Base-by-base conservation (phyloP, 2,329 filamentous ascomycete genomes). In the Thelonectria discophora region DNA sequence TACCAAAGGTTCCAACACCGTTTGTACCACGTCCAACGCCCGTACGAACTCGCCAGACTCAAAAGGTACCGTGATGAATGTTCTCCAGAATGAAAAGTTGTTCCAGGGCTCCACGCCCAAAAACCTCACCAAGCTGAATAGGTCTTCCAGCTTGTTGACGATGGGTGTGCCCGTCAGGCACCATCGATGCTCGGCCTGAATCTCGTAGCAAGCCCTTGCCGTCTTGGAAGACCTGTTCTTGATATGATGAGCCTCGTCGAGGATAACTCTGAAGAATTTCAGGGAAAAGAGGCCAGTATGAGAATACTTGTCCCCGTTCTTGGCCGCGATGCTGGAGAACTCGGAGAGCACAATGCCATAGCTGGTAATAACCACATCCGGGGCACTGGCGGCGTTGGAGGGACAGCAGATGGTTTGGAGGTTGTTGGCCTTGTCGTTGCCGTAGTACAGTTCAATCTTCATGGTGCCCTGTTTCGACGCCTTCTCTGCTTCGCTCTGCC, bases 61-160 rank as follows among this genome's bases (percentile, higher is more conserved):
- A 66, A 99, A 99, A 0, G 95, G 95, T 1, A 97, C 90, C 0
- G 95, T 99, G 73, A 99, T 98, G 75, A 99, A 99, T 0, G 95
- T 98, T 74, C 94, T 94, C 95, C 95, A 99, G 79, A 97, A 99
- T 0, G 94, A 97, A 76, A 99, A 99, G 75, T 98, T 98, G 72
- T 91, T 95, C 95, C 95, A 99, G 0, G 95, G 95, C 74, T 98
- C 94, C 4, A 99, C 95, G 58, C 92, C 89, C 11, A 99, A 81
- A 78, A 98, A 99, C 3, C 92, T 88, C 12, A 98, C 92, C 39
- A 99, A 80, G 72, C 92, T 97, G 79, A 97, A 98, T 13, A 99
- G 80, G 76, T 98, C 95, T 75, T 98, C 94, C 1, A 99, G 83
- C 45, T 93, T 90, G 75, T 99, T 99, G 68, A 99, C 94, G 58